A percentile compares a stretch with the other conserved stretches of the same genome.
phyloP scores from a whole-genome alignment of 1,139 yeast species.

The Chernovozyma sophiae-reginae region DNA sequence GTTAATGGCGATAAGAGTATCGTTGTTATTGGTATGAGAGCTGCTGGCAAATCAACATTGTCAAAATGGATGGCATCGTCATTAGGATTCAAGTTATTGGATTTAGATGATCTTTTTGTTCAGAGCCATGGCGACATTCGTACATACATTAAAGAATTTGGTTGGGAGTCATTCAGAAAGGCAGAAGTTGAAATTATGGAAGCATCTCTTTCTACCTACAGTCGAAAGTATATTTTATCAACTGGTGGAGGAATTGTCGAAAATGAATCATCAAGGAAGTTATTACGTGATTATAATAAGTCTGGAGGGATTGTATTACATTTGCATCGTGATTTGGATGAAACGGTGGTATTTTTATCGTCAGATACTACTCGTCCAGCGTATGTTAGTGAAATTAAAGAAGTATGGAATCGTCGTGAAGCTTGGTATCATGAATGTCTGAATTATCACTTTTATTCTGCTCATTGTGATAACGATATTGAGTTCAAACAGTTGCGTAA shows the following conservation, averaged over 20 bases:
- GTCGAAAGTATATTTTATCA: constrained; percentile 67
- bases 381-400: constrained; percentile 68
- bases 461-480: constrained; percentile 55
- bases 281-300: constrained; percentile 51
- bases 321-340: constrained; percentile 81
- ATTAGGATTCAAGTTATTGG: constrained; percentile 70
- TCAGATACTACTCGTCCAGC: constrained; percentile 87
- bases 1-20: constrained; percentile 48
- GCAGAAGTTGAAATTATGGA: constrained; percentile 60
- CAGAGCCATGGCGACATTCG: constrained; percentile 54
- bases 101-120: constrained; percentile 66
- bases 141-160: constrained; percentile 58
- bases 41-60: constrained; percentile 91
- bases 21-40: constrained; percentile 94
- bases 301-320: constrained; percentile 80
- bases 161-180: constrained; percentile 85
- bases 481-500: constrained; percentile 58
- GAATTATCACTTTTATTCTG: constrained; percentile 71
- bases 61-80: constrained; percentile 75
- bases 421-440: constrained; percentile 78
- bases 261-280: constrained; percentile 57
- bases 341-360: constrained; percentile 69
- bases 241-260: constrained; percentile 98
- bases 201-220: constrained; percentile 43
- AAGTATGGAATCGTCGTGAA: constrained; percentile 83